phyloP scores from a whole-genome alignment of 176 grass and related monocot species.

The Aechmea fasciata region DNA sequence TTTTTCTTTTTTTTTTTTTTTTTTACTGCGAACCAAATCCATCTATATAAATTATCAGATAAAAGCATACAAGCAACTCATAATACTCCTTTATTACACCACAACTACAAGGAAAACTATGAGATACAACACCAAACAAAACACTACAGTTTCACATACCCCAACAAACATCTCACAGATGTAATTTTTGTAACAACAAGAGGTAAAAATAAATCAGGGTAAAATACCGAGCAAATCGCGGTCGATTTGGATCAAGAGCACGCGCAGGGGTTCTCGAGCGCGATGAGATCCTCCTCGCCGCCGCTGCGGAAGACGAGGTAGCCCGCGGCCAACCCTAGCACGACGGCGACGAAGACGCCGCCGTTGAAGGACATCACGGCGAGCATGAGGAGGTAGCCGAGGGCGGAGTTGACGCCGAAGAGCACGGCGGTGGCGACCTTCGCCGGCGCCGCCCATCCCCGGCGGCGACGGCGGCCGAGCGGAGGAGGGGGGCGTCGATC shows the following conservation, averaged over 20 bases:
- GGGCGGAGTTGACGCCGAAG: conserved; percentile 73
- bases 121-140: too few relatives aligned
- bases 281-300: conserved; percentile 50
- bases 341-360: conserved; percentile 66
- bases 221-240: not conserved
- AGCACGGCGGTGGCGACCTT: conserved; percentile 37
- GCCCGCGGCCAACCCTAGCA: conserved; percentile 59
- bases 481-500: conserved; percentile 23
- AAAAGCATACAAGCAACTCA: too few relatives aligned
- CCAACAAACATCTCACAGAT: too few relatives aligned
- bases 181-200: not conserved
- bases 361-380: conserved; percentile 97
- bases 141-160: too few relatives aligned
- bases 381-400: conserved; percentile 94
- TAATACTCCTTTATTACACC: too few relatives aligned
- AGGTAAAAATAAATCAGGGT: not conserved
- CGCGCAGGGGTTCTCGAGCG: conserved; percentile 69
- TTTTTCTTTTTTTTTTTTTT: too few relatives aligned
- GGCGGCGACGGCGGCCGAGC: conserved; percentile 22
- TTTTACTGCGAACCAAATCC: too few relatives aligned
- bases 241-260: conserved; percentile 37
- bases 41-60: too few relatives aligned
- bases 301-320: conserved; percentile 78
- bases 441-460: conserved; percentile 1
- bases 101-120: too few relatives aligned